phyloP scores from a whole-genome alignment of 805 yeast genomes.

The Suhomyces canberraensis region DNA sequence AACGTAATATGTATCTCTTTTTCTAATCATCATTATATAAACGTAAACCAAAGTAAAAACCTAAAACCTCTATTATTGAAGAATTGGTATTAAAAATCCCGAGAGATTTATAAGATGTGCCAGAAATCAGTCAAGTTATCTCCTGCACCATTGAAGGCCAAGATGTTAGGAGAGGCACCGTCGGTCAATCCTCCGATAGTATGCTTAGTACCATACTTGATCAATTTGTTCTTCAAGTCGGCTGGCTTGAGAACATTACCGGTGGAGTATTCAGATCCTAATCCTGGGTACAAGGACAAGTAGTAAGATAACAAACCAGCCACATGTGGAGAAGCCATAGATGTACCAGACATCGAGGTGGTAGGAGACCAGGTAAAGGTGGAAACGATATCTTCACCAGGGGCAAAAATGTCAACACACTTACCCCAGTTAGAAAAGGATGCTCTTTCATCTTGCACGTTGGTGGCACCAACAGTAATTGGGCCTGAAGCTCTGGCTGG shows the following conservation, averaged over 20 bases:
- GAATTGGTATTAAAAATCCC: neutral
- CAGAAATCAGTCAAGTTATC: conserved; percentile 65
- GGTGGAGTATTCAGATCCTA: conserved; percentile 58
- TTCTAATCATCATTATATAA: too few species aligned
- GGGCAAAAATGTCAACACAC: conserved; percentile 96
- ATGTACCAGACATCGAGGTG: conserved; percentile 88
- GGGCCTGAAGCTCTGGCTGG: conserved; percentile 87
- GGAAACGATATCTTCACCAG: conserved; percentile 86
- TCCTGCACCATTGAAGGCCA: conserved; percentile 83
- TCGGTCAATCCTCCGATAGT: conserved; percentile 60
- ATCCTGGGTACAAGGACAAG: conserved; percentile 78
- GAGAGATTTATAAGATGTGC: conserved; percentile 20
- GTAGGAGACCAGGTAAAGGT: conserved; percentile 79
- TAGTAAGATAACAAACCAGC: conserved; percentile 89
- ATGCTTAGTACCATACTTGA: conserved; percentile 63
- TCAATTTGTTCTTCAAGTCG: conserved; percentile 72
- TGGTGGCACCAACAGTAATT: conserved; percentile 93
- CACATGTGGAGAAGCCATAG: conserved; percentile 98
- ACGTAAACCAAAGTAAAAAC: too few species aligned
- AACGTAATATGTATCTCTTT: too few species aligned
- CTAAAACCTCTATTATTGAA: too few species aligned
- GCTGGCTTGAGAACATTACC: conserved; percentile 60
- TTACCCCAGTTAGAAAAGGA: conserved; percentile 92
- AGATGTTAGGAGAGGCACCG: conserved; percentile 67
- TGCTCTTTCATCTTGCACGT: conserved; percentile 85